Evolutionary conservation across 768 basidiomycete species (phyloP).

Genomic region (Tylopilus vinaceipallidus): DNA sequence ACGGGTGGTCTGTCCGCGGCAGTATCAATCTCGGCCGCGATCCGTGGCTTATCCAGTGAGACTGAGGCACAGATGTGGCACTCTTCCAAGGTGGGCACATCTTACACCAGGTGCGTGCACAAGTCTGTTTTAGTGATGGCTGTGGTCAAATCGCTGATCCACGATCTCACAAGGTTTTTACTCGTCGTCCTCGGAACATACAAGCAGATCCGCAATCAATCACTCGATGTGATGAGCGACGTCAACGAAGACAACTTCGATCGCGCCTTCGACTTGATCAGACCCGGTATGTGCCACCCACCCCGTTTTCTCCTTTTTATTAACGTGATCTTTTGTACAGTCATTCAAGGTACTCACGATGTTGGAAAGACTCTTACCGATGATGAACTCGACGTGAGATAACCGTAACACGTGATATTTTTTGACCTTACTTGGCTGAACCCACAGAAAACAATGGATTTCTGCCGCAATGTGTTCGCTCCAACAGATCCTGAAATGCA

Average conservation of each 20-base stretch:
- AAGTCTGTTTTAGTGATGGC: not conserved
- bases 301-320: not conserved
- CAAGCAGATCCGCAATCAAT: constrained; percentile 15
- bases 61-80: constrained; percentile 10
- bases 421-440: not conserved
- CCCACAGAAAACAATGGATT: constrained; percentile 11
- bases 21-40: constrained; percentile 6
- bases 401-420: not conserved
- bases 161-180: not conserved
- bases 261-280: constrained; percentile 9
- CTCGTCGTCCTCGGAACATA: constrained; percentile 11
- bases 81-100: constrained; percentile 8
- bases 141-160: not conserved
- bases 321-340: not conserved
- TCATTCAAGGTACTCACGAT: constrained; percentile 8
- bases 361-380: constrained; percentile 6
- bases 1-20: constrained; percentile 11
- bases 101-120: constrained; percentile 8
- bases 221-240: constrained; percentile 6
- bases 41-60: constrained; percentile 6
- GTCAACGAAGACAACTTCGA: constrained; percentile 12
- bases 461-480: constrained; percentile 5
- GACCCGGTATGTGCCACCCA: constrained; percentile 6
- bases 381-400: constrained; percentile 7
- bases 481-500: constrained; percentile 9